Evolutionary conservation across 108 stramenopile genomes (phyloP).

Genomic region (Fistulifera pelliculosa): DNA sequence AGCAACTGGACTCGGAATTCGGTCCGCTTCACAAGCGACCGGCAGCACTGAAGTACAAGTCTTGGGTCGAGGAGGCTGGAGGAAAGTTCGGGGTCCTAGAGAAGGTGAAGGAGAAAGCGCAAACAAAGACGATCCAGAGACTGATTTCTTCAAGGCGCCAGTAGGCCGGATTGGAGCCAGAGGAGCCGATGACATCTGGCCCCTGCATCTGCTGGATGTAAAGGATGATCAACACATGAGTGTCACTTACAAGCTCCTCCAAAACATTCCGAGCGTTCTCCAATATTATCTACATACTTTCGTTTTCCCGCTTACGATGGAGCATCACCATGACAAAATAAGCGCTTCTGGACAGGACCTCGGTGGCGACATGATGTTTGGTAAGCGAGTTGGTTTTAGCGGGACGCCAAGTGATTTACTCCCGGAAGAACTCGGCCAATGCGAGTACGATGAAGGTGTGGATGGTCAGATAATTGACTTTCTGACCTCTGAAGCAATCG

Average conservation of each 20-base stretch:
- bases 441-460: constrained; percentile 93
- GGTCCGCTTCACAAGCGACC: constrained; percentile 95
- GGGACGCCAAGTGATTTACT: constrained; percentile 97
- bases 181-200: constrained; percentile 93
- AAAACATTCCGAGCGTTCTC: constrained; percentile 75
- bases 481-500: constrained; percentile 81
- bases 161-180: constrained; percentile 39
- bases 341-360: constrained; percentile 97
- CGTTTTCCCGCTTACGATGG: constrained; percentile 93
- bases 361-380: constrained; percentile 96
- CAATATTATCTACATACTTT: constrained; percentile 87
- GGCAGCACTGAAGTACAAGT: constrained; percentile 77
- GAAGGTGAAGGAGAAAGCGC: constrained; percentile 45
- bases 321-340: constrained; percentile 94
- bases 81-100: constrained; percentile 87
- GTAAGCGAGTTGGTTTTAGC: constrained; percentile 90
- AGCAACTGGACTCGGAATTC: constrained; percentile 89
- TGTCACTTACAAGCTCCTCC: constrained; percentile 81
- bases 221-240: constrained; percentile 93
- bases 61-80: constrained; percentile 93
- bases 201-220: constrained; percentile 93
- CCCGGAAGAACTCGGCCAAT: constrained; percentile 96
- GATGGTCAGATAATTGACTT: constrained; percentile 94
- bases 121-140: constrained; percentile 33
- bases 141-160: constrained; percentile 34